A percentile compares a stretch with the other conserved stretches of the same genome.
These are phyloP conservation scores for Volvox reticuliferus DNA, from an alignment of 139 green algal genomes.

Conservation along the genomic window DNA sequence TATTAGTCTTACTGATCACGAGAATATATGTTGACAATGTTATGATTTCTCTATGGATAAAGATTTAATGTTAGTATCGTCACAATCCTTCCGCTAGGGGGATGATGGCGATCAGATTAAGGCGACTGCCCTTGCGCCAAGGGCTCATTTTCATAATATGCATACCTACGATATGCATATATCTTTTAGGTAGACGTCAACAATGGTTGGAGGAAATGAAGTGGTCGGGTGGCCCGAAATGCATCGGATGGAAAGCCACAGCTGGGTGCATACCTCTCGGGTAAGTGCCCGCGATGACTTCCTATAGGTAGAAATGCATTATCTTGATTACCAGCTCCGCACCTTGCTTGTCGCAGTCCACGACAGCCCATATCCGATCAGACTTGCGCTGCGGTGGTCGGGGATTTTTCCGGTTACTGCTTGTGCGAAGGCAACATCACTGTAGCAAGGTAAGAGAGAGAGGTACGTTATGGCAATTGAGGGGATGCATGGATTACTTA, in stretches of 20 bases:
- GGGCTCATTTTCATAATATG: neutral
- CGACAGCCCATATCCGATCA: neutral
- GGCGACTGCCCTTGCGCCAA: neutral
- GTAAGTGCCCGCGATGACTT: neutral
- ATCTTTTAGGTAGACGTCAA: neutral
- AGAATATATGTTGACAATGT: too few relatives aligned
- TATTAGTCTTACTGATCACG: too few relatives aligned
- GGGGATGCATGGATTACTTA: neutral
- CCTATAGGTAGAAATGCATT: neutral
- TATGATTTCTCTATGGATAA: too few relatives aligned
- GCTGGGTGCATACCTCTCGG: neutral
- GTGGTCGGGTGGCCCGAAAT: neutral
- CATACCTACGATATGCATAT: constrained; percentile 6
- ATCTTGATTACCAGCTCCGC: too few relatives aligned
- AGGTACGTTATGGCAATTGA: neutral
- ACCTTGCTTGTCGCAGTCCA: neutral
- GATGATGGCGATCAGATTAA: neutral
- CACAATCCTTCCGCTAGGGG: too few relatives aligned
- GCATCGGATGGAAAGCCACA: neutral
- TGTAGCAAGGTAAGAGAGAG: neutral
- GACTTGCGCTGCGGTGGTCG: neutral
- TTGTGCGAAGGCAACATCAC: constrained; percentile 23
- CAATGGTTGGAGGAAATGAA: neutral
- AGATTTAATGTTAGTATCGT: too few relatives aligned
- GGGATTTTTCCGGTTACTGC: neutral